Evolutionary conservation across 768 basidiomycete species (phyloP).

Genomic region (Chalciporus pseudorubinellus): DNA sequence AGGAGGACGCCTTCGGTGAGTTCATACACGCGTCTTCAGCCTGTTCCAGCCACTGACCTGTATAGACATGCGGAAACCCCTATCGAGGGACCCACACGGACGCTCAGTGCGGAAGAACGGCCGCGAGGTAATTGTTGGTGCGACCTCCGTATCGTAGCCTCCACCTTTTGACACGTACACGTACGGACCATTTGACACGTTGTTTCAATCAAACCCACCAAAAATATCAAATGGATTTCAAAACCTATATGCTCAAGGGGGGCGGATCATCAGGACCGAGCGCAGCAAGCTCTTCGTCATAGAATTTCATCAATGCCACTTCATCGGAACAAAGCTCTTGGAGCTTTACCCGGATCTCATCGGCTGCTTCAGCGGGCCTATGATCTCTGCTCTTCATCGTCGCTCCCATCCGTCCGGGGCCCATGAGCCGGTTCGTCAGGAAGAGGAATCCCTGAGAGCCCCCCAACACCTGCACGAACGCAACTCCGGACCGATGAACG

Average conservation of each 20-base stretch:
- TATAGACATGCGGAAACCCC: slow-evolving; percentile 69
- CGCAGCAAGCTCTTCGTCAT: slow-evolving; percentile 63
- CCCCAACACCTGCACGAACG: slow-evolving; percentile 85
- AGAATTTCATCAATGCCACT: slow-evolving; percentile 57
- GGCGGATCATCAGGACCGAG: slow-evolving; percentile 43
- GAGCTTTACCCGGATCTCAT: slow-evolving; percentile 59
- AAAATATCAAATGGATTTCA: slow-evolving; percentile 10
- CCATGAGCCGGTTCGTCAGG: slow-evolving; percentile 84
- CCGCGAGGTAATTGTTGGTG: slow-evolving; percentile 63
- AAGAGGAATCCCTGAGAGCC: slow-evolving; percentile 81
- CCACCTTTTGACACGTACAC: slow-evolving; percentile 6
- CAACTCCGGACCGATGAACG: slow-evolving; percentile 85
- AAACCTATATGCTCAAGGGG: slow-evolving; percentile 43
- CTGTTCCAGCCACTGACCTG: background rate
- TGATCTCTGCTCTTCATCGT: slow-evolving; percentile 54
- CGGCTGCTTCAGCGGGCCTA: slow-evolving; percentile 56
- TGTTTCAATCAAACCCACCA: background rate
- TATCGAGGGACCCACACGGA: slow-evolving; percentile 56
- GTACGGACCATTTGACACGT: background rate
- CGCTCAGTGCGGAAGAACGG: slow-evolving; percentile 72
- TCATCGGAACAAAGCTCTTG: slow-evolving; percentile 64
- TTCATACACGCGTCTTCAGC: slow-evolving; percentile 15
- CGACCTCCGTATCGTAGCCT: slow-evolving; percentile 36
- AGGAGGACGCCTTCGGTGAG: slow-evolving; percentile 91
- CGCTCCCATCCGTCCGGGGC: slow-evolving; percentile 59